Conservation (phyloP, 2,329 filamentous ascomycete species). For the Colletotrichum sp. region DNA sequence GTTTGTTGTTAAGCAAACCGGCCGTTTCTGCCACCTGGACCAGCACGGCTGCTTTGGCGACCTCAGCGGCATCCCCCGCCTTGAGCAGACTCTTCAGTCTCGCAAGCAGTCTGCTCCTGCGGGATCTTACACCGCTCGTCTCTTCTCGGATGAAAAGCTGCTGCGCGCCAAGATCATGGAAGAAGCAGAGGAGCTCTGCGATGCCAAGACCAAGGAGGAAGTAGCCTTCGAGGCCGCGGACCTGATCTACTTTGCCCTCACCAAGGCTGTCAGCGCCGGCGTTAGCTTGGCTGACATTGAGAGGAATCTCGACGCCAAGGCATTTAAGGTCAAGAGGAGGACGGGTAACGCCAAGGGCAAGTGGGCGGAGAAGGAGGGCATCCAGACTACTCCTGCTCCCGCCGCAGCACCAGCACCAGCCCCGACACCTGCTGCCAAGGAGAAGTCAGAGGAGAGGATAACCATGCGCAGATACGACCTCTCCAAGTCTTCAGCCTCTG, state of each 20-base stretch:
- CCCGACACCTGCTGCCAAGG: slow-evolving; percentile 35
- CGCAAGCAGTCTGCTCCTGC: slow-evolving; percentile 83
- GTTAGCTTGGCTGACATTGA: slow-evolving; percentile 90
- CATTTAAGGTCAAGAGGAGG: slow-evolving; percentile 91
- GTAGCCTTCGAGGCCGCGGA: slow-evolving; percentile 95
- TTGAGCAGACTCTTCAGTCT: slow-evolving; percentile 85
- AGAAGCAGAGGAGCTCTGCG: slow-evolving; percentile 93
- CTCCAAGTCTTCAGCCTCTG: slow-evolving; percentile 63
- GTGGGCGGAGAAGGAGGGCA: slow-evolving; percentile 84
- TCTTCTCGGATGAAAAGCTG: slow-evolving; percentile 92
- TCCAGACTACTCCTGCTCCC: slow-evolving; percentile 45
- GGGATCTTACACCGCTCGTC: slow-evolving; percentile 90
- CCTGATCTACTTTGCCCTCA: slow-evolving; percentile 92
- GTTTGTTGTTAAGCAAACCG: slow-evolving; percentile 89
- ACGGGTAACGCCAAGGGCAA: slow-evolving; percentile 93
- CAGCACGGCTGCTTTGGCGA: slow-evolving; percentile 93
- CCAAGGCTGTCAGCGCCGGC: slow-evolving; percentile 85
- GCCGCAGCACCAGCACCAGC: slow-evolving; percentile 30
- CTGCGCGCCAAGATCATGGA: slow-evolving; percentile 97
- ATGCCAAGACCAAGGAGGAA: slow-evolving; percentile 81
- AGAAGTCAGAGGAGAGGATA: slow-evolving; percentile 61
- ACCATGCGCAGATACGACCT: slow-evolving; percentile 83
- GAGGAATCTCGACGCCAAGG: slow-evolving; percentile 91
- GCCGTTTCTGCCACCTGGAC: slow-evolving; percentile 91
- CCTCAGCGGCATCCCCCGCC: slow-evolving; percentile 77